These are phyloP conservation scores for Aquilaria sinensis DNA, from an alignment of 345 rosid genomes.

Conservation along the genomic window DNA sequence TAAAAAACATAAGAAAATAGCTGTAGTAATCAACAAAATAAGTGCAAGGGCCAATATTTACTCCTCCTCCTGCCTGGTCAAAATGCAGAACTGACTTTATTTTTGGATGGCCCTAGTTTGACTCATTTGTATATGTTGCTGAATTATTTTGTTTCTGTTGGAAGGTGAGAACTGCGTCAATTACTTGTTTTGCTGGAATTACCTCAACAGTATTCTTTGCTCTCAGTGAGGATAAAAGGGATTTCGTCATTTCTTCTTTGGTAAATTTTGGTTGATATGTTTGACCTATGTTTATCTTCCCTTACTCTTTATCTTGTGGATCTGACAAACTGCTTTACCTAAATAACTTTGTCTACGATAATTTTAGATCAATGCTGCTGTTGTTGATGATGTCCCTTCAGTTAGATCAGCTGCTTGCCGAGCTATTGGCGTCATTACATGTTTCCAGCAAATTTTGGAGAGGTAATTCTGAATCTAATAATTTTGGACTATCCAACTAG, in stretches of 20 bases:
- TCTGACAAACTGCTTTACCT: slow-evolving; percentile 5
- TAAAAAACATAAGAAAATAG: too few species aligned
- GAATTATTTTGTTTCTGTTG: slow-evolving; percentile 15
- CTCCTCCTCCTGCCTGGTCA: too few species aligned
- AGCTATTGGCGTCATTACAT: slow-evolving; percentile 86
- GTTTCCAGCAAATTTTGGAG: slow-evolving; percentile 60
- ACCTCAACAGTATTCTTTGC: slow-evolving; percentile 69
- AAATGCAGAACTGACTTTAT: too few species aligned
- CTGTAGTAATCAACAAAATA: too few species aligned
- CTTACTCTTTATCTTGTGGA: slow-evolving; percentile 1
- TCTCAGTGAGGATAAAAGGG: slow-evolving; percentile 47
- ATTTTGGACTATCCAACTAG: slow-evolving; percentile 4
- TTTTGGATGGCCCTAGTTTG: too few species aligned
- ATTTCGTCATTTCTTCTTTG: slow-evolving; percentile 56
- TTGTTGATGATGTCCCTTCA: slow-evolving; percentile 61
- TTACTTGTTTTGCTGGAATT: slow-evolving; percentile 94
- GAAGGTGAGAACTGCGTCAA: slow-evolving; percentile 79
- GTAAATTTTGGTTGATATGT: slow-evolving; percentile 35
- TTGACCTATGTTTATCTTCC: slow-evolving; percentile 9
- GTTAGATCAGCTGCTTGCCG: slow-evolving; percentile 96
- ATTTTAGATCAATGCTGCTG: slow-evolving; percentile 59
- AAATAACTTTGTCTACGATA: slow-evolving; percentile 12
- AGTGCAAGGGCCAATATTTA: too few species aligned
- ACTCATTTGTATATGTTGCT: not conserved
- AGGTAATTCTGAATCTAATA: slow-evolving; percentile 38